These are phyloP conservation scores for Pestalotiopsis sp. DNA, from an alignment of 2,329 filamentous ascomycete genomes.

Conservation along the genomic window DNA sequence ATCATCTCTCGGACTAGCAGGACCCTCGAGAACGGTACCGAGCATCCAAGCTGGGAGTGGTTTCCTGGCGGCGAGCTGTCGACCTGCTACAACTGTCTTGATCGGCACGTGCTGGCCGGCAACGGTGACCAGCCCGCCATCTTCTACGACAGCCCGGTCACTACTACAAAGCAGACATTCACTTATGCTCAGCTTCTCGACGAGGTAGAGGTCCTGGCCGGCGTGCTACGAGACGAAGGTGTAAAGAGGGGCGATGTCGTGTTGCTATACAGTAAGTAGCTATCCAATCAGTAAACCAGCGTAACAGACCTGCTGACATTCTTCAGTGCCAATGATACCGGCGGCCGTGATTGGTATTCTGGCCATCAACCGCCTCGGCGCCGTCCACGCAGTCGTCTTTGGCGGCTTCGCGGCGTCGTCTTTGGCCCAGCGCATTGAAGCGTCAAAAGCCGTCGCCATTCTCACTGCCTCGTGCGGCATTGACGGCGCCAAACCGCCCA, in stretches of 20 bases:
- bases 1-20: constrained; percentile 65
- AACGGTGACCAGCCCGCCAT: constrained; percentile 75
- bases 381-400: constrained; percentile 90
- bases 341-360: constrained; percentile 85
- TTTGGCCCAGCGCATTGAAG: constrained; percentile 86
- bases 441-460: constrained; percentile 73
- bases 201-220: constrained; percentile 82
- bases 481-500: constrained; percentile 79
- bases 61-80: constrained; percentile 88
- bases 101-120: constrained; percentile 84
- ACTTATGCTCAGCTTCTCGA: constrained; percentile 77
- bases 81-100: constrained; percentile 89
- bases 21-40: constrained; percentile 61
- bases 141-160: constrained; percentile 87
- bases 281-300: neutral
- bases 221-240: constrained; percentile 79
- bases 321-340: constrained; percentile 89
- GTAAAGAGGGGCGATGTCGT: constrained; percentile 85
- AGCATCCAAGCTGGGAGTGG: constrained; percentile 84
- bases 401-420: constrained; percentile 85
- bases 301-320: constrained; percentile 4
- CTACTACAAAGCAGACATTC: constrained; percentile 68
- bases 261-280: constrained; percentile 76
- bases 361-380: constrained; percentile 78
- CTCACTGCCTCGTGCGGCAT: constrained; percentile 93